phyloP scores from a whole-genome alignment of 1,284 basidiomycete genomes.

The Leucoagaricus sp. region DNA sequence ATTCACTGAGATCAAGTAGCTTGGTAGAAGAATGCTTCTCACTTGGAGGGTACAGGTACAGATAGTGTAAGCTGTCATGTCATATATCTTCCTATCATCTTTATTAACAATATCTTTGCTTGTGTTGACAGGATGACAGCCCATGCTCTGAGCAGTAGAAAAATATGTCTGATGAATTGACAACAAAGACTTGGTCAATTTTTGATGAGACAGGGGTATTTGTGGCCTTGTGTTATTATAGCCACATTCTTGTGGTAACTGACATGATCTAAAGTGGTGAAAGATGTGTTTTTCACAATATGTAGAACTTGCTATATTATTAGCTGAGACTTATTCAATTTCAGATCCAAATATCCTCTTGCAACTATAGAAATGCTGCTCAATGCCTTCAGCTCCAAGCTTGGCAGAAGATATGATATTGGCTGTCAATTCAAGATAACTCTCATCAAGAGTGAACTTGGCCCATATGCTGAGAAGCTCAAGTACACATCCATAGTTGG shows the following conservation, averaged over 20 bases:
- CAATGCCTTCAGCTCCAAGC: slow-evolving; percentile 21
- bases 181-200: slow-evolving; percentile 27
- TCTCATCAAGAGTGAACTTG: slow-evolving; percentile 18
- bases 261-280: slow-evolving; percentile 29
- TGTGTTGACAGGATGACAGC: too few relatives aligned
- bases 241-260: slow-evolving; percentile 14
- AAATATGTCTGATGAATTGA: slow-evolving; percentile 26
- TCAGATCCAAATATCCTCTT: slow-evolving; percentile 33
- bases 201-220: slow-evolving; percentile 35
- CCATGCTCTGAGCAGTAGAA: slow-evolving; percentile 18
- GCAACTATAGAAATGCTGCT: slow-evolving; percentile 28
- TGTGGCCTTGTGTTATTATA: slow-evolving; percentile 25
- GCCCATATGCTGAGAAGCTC: neutral
- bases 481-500: slow-evolving; percentile 24
- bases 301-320: too few relatives aligned
- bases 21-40: neutral
- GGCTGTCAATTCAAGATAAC: slow-evolving; percentile 24
- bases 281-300: too few relatives aligned
- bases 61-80: too few relatives aligned
- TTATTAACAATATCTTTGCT: too few relatives aligned
- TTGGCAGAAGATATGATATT: slow-evolving; percentile 32
- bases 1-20: neutral
- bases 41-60: too few relatives aligned
- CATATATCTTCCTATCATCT: too few relatives aligned
- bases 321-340: too few relatives aligned